Evolutionary conservation across 495 filamentous ascomycete genomes (phyloP), one percentile per base, ranked within the genome.

Genomic region (Aspergillus ostianus): DNA sequence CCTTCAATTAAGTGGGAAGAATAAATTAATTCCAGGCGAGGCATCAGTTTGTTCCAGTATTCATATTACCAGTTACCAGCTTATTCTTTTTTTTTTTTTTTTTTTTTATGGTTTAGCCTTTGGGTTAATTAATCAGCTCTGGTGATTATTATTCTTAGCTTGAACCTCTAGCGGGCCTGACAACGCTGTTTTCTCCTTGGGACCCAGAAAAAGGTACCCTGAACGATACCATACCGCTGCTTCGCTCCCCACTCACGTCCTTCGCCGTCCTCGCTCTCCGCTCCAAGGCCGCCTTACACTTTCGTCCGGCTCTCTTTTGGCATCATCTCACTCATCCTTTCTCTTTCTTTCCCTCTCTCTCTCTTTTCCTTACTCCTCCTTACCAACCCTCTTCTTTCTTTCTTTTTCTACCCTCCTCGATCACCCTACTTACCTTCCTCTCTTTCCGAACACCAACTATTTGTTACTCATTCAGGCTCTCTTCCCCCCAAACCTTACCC

Each of bases 301-400:
- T 57, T 36, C 57, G 57, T 57, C 55, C 62, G 55, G 61, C 53
- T 64, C 61, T 58, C 57, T 3, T 66, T 69, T 61, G 64, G 67
- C 71, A 69, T 75, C 73, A 71, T 70, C 70, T 68, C 62, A 67
- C 67, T 69, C 69, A 66, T 64, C 65, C 55, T 29, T 47, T 36
- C 36, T 51, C 23, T 51, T 55, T 53, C 55, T 47, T 52, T 49
- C 59, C 57, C 36, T 55, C 57, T 51, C 51, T 61, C 53, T 57
- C 57, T 59, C 64, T 59, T 56, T 61, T 62, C 56, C 50, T 36
- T 53, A 65, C 59, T 53, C 54, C 53, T 52, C 52, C 51, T 49
- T 53, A 23, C 48, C 51, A 29, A 48, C 45, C 49, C 55, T 52
- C 50, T 62, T 57, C 60, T 15, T 53, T 50, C 55, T 53, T 58